phyloP scores from a whole-genome alignment of 23 red algal genomes.

The Gracilaria vermiculophylla region DNA sequence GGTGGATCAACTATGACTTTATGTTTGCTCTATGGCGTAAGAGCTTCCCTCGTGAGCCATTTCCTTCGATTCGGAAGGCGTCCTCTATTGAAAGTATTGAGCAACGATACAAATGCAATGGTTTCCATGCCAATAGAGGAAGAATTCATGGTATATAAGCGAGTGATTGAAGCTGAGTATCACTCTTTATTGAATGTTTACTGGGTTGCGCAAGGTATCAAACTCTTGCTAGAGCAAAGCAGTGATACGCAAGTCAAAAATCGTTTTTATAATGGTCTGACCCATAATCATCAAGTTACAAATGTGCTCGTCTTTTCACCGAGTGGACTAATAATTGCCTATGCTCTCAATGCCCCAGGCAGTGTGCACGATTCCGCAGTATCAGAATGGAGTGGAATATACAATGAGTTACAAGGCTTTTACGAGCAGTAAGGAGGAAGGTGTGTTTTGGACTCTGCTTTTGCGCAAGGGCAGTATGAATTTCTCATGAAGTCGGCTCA shows the following conservation, averaged over 20 bases:
- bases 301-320: conserved; percentile 9
- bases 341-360: background rate
- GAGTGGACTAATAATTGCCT: background rate
- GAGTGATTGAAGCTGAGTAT: background rate
- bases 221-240: background rate
- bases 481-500: conserved; percentile 9
- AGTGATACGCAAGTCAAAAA: background rate
- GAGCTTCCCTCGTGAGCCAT: background rate
- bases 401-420: background rate
- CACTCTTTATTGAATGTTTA: background rate
- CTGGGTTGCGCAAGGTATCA: background rate
- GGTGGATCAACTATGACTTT: conserved; percentile 5
- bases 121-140: background rate
- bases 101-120: background rate
- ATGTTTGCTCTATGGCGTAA: background rate
- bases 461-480: background rate
- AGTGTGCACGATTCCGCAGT: background rate
- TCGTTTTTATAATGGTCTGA: background rate
- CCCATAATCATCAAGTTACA: background rate
- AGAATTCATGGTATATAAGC: background rate
- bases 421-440: background rate
- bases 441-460: background rate
- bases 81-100: background rate
- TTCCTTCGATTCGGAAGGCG: conserved; percentile 30
- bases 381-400: background rate